A percentile compares a stretch with the other conserved stretches of the same genome.
Evolutionary conservation across 2,329 filamentous ascomycete species (phyloP).

Genomic region (Aspergillus aculeatus): DNA sequence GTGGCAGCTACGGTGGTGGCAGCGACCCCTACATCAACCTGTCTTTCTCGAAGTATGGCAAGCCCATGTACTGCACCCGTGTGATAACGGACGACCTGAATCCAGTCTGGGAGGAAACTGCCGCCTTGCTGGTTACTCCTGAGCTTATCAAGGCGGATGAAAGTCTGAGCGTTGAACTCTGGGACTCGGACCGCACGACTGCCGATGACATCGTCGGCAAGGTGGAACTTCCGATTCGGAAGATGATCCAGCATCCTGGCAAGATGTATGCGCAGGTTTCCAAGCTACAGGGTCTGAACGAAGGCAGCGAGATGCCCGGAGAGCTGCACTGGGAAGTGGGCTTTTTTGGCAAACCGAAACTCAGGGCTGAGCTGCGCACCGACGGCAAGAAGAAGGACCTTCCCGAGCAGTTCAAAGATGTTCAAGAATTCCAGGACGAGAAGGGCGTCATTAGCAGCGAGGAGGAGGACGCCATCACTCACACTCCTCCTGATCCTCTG

Average conservation of each 20-base stretch:
- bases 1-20: constrained; percentile 79
- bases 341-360: constrained; percentile 87
- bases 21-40: constrained; percentile 95
- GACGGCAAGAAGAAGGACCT: constrained; percentile 80
- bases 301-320: constrained; percentile 85
- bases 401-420: constrained; percentile 69
- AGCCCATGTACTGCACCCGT: constrained; percentile 95
- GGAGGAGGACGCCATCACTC: constrained; percentile 79
- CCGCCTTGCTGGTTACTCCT: constrained; percentile 79
- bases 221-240: constrained; percentile 87
- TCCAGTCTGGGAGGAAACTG: constrained; percentile 85
- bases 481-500: constrained; percentile 91
- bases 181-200: constrained; percentile 91
- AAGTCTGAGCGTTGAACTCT: constrained; percentile 87
- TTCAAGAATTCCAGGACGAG: constrained; percentile 80
- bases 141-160: constrained; percentile 93
- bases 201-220: constrained; percentile 96
- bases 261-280: constrained; percentile 90
- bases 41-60: constrained; percentile 92
- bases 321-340: constrained; percentile 95
- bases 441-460: constrained; percentile 71
- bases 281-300: constrained; percentile 76
- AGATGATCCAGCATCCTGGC: constrained; percentile 90
- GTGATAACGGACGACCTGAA: constrained; percentile 95
- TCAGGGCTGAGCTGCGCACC: constrained; percentile 78